These are phyloP conservation scores for Pleurotus cornucopiae DNA, from an alignment of 768 basidiomycete genomes.

Conservation along the genomic window DNA sequence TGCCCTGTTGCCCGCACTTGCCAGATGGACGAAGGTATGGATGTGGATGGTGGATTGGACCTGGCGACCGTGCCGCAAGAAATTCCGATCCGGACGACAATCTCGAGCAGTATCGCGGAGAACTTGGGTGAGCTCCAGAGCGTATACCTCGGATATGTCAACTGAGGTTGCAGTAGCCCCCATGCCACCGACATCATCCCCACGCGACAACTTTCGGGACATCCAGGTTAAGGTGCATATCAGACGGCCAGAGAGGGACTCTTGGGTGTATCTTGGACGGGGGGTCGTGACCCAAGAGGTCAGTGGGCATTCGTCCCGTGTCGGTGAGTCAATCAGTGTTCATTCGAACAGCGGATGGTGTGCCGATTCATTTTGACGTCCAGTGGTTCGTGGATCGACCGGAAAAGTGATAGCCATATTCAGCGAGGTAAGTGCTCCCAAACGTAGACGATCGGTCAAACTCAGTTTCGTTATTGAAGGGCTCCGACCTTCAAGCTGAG, in stretches of 20 bases:
- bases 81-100: conserved; percentile 10
- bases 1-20: not conserved
- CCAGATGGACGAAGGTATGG: conserved; percentile 39
- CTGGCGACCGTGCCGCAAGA: conserved; percentile 15
- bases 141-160: not conserved
- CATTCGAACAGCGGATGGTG: not conserved
- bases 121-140: not conserved
- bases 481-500: conserved; percentile 76
- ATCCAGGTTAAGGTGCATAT: conserved; percentile 85
- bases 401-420: conserved; percentile 70
- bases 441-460: not conserved
- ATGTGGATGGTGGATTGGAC: conserved; percentile 33
- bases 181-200: conserved; percentile 17
- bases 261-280: conserved; percentile 79
- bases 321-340: conserved; percentile 48
- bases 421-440: conserved; percentile 48
- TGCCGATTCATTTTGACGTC: conserved; percentile 7
- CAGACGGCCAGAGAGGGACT: conserved; percentile 71
- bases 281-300: conserved; percentile 75
- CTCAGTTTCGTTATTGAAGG: conserved; percentile 25
- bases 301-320: conserved; percentile 70
- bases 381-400: conserved; percentile 62
- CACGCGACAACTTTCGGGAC: conserved; percentile 65
- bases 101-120: not conserved
- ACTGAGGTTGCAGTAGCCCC: not conserved